Conservation (phyloP, 345 rosid genomes). For the Laguncularia racemosa region DNA sequence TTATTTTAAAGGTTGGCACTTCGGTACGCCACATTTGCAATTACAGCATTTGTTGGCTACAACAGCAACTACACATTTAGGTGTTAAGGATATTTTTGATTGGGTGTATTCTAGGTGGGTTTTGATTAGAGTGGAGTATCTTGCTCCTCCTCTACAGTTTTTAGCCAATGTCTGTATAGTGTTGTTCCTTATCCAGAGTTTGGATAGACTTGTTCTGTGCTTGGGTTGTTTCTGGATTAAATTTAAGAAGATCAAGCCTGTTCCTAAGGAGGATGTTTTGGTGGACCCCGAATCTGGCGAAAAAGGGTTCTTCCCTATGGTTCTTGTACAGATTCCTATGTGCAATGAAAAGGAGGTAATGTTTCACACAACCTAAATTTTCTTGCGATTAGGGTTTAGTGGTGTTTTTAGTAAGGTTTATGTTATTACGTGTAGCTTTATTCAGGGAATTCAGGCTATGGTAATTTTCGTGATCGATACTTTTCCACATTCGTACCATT, state of each 20-base stretch:
- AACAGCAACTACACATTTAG: slow-evolving; percentile 18
- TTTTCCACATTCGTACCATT: too few species aligned
- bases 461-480: too few species aligned
- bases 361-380: too few species aligned
- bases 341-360: slow-evolving; percentile 19
- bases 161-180: slow-evolving; percentile 76
- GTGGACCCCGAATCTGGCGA: slow-evolving; percentile 10
- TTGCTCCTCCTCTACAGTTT: slow-evolving; percentile 90
- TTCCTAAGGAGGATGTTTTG: slow-evolving; percentile 2
- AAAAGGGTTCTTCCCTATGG: slow-evolving; percentile 16
- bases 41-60: slow-evolving; percentile 45
- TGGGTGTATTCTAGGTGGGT: slow-evolving; percentile 73
- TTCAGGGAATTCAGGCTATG: too few species aligned
- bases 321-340: slow-evolving; percentile 15
- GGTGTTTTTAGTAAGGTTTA: too few species aligned
- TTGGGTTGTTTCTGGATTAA: slow-evolving; percentile 41
- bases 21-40: slow-evolving; percentile 34
- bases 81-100: slow-evolving; percentile 49
- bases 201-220: slow-evolving; percentile 80
- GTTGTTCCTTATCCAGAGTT: slow-evolving; percentile 79
- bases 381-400: background rate
- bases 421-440: too few species aligned
- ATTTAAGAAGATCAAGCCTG: slow-evolving; percentile 30
- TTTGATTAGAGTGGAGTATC: slow-evolving; percentile 67
- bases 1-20: slow-evolving; percentile 80